Percentiles rank a stretch among this genome's conserved stretches.
Evolutionary conservation across 352 stramenopile genomes (phyloP).

Genomic region (Globisporangium megalacanthum): DNA sequence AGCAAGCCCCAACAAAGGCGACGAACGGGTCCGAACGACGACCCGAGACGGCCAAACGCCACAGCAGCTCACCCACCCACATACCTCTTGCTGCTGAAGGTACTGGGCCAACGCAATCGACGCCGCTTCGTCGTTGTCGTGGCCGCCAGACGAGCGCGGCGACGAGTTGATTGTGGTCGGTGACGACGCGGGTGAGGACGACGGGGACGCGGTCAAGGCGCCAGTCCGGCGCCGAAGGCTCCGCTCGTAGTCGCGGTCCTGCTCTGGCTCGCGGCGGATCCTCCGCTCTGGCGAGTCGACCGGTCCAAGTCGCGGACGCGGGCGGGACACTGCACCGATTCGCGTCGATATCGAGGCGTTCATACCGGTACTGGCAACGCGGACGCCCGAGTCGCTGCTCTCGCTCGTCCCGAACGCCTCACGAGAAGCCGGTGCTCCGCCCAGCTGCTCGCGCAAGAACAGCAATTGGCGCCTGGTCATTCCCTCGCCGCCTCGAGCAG

Average conservation of each 20-base stretch:
- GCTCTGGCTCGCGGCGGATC: constrained; percentile 10
- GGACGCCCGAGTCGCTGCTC: neutral
- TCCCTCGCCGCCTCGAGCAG: neutral
- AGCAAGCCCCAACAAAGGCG: too few relatives aligned
- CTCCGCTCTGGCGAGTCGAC: constrained; percentile 10
- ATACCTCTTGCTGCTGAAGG: constrained; percentile 67
- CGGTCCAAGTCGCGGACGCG: constrained; percentile 11
- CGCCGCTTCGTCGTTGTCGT: constrained; percentile 48
- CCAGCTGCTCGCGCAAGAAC: constrained; percentile 21
- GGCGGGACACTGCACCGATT: neutral
- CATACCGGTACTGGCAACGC: neutral
- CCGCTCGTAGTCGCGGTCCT: constrained; percentile 13
- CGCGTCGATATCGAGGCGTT: neutral
- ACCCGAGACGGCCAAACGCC: too few relatives aligned
- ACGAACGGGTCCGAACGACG: too few relatives aligned
- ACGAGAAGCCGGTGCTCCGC: too few relatives aligned
- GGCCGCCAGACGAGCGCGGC: constrained; percentile 7
- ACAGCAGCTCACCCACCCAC: neutral
- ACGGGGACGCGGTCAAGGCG: neutral
- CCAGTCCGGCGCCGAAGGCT: neutral
- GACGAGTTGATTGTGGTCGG: constrained; percentile 16
- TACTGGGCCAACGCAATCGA: constrained; percentile 61
- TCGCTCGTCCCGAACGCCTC: neutral
- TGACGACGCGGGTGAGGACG: constrained; percentile 19
- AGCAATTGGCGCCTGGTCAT: constrained; percentile 27